These are phyloP conservation scores for Helianthus tuberosus DNA, from an alignment of 129 eudicot species.

Conservation along the genomic window DNA sequence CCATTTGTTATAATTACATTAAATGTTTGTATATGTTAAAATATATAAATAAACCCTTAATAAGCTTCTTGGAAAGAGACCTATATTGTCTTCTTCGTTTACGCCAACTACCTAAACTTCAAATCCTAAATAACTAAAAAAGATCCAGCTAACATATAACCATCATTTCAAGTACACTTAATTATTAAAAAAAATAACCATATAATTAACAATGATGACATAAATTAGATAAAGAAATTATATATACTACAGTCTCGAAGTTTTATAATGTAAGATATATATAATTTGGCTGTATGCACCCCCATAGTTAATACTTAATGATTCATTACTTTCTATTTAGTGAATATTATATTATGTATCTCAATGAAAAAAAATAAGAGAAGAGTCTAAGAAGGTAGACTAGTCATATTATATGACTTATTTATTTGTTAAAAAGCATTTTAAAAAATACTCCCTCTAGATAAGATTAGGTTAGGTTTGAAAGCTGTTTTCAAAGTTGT, in stretches of 20 bases:
- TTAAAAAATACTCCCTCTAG: not conserved
- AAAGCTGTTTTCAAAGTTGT: not conserved
- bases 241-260: too few species aligned
- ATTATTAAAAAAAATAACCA: not conserved
- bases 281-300: not conserved
- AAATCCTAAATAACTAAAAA: conserved; percentile 6
- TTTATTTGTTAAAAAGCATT: not conserved
- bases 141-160: not conserved
- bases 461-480: not conserved
- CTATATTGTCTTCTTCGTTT: conserved; percentile 8
- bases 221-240: too few species aligned
- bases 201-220: too few species aligned
- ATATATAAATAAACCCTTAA: not conserved
- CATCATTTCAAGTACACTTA: conserved; percentile 12
- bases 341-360: not conserved
- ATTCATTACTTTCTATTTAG: not conserved
- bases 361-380: not conserved
- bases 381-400: not conserved
- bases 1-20: not conserved
- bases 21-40: too few species aligned
- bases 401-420: not conserved
- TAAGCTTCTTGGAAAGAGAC: not conserved
- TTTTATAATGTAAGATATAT: not conserved
- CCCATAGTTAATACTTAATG: not conserved
- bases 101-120: conserved; percentile 21